A percentile compares a stretch with the other conserved stretches of the same genome.
phyloP scores from a whole-genome alignment of 345 rosid species.

The Durio zibethinus region DNA sequence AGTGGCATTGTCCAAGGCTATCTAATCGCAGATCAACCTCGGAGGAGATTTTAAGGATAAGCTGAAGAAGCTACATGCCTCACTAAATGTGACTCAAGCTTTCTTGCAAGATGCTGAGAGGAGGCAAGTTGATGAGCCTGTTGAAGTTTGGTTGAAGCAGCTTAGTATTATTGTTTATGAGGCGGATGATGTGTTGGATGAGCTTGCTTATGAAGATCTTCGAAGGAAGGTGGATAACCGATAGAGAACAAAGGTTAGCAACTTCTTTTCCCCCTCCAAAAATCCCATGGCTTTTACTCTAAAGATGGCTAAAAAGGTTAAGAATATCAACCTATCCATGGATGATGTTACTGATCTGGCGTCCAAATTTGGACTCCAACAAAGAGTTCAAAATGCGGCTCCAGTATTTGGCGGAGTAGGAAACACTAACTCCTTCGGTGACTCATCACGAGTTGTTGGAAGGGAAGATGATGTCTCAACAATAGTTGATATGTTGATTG shows the following conservation, averaged over 20 bases:
- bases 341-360: background rate
- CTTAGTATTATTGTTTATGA: constrained; percentile 17
- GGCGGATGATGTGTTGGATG: constrained; percentile 25
- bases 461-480: constrained; percentile 6
- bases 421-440: background rate
- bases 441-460: constrained; percentile 7
- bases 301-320: background rate
- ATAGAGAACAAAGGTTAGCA: background rate
- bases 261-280: constrained; percentile 4
- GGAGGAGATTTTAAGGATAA: background rate
- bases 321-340: background rate
- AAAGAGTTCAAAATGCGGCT: background rate
- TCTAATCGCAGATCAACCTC: background rate
- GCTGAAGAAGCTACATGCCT: background rate
- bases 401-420: background rate
- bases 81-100: background rate
- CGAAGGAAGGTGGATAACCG: background rate
- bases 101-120: constrained; percentile 22
- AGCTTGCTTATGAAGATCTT: constrained; percentile 1
- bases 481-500: background rate
- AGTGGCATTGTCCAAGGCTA: background rate
- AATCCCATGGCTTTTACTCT: background rate
- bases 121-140: background rate
- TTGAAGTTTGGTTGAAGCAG: constrained; percentile 15
- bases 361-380: background rate